Evolutionary conservation across 2,329 filamentous ascomycete genomes (phyloP).

Genomic region (Cercospora sp.): DNA sequence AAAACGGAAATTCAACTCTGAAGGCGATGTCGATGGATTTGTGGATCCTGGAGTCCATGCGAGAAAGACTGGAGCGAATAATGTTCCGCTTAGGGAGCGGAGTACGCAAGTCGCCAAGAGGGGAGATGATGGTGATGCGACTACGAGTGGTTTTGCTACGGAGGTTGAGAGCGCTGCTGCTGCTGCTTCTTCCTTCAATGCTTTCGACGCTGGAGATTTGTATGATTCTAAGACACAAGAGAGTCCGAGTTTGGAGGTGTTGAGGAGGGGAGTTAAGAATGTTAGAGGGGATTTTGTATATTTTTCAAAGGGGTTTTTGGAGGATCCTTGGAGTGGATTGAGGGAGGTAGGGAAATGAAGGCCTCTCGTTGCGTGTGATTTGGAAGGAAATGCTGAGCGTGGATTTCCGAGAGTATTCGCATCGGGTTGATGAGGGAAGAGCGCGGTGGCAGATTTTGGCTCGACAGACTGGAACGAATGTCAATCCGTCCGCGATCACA

Average conservation of each 20-base stretch:
- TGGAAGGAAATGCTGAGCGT: too few relatives aligned
- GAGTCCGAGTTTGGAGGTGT: conserved; percentile 38
- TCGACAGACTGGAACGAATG: too few relatives aligned
- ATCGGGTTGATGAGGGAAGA: too few relatives aligned
- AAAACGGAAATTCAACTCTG: conserved; percentile 67
- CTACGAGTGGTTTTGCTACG: not conserved
- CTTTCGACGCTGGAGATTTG: not conserved
- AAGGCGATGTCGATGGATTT: conserved; percentile 49
- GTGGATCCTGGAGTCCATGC: conserved; percentile 44
- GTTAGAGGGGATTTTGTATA: conserved; percentile 65
- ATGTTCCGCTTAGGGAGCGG: conserved; percentile 27
- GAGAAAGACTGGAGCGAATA: conserved; percentile 33
- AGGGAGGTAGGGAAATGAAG: conserved; percentile 35
- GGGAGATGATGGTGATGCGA: too few relatives aligned
- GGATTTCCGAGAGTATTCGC: too few relatives aligned
- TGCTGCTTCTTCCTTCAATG: not conserved
- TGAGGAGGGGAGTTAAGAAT: conserved; percentile 46
- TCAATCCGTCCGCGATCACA: too few relatives aligned
- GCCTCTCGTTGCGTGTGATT: too few relatives aligned
- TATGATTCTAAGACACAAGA: conserved; percentile 16
- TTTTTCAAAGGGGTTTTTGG: conserved; percentile 68
- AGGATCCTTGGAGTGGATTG: conserved; percentile 65
- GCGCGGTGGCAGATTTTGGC: too few relatives aligned
- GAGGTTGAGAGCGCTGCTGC: not conserved
- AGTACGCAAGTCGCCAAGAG: not conserved